Evolutionary conservation across 169 alveolate species (phyloP), one percentile per base, ranked within the genome.

Genomic region (Plasmodium gallinaceum): DNA sequence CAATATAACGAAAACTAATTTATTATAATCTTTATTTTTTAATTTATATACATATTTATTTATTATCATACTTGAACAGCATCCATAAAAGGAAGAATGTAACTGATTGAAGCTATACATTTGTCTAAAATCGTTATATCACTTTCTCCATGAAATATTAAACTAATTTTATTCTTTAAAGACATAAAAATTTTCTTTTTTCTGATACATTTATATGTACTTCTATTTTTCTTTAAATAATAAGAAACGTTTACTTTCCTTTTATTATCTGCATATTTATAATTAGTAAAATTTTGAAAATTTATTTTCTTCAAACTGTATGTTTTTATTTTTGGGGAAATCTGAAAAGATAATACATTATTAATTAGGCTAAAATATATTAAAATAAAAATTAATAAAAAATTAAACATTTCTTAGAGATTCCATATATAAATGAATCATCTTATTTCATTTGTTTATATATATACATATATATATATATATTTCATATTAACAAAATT

Each of bases 101-200:
- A 80, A 39, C 85, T 57, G 1, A 74, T 68, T 12, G 90, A 80
- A 10, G 90, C 90, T 8, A 80, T 46, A 12, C 66, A 42, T 16
- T 80, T 80, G 51, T 80, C 90, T 9, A 68, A 57, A 26, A 80
- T 6, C 2, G 90, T 66, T 54, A 80, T 16, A 48, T 80, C 72
- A 10, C 66, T 80, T 80, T 80, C 90, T n/a, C 90, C 90, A 60
- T 80, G 83, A 43, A 80, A 68, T 54, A 57, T 52, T 9, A 66
- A 66, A 80, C 54, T 80, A 16, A 69, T 54, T 58, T 80, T 52
- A 32, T 68, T 42, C 14, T 80, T 66, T 54, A 66, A 26, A n/a
- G 85, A 66, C 24, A 51, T 26, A 60, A 52, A 32, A 16, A 69
- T 46, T 42, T 66, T 62, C 37, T 42, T 32, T 57, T 61, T 64